Conservation (phyloP, 2,329 filamentous ascomycete species). For the Claviceps capensis region DNA sequence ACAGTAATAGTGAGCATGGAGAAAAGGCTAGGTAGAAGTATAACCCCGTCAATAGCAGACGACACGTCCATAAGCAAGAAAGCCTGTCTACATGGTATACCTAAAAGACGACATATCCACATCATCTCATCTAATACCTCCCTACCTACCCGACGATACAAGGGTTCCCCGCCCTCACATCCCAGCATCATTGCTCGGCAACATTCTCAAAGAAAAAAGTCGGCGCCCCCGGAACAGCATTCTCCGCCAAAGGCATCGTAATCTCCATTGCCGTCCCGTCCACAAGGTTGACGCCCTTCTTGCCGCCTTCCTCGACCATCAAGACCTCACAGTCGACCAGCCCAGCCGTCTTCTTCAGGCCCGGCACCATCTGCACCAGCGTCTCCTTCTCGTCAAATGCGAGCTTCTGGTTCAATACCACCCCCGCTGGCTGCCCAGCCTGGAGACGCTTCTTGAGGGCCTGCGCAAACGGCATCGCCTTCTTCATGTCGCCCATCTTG, state of each 20-base stretch:
- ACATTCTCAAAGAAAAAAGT: constrained; percentile 81
- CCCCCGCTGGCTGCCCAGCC: constrained; percentile 48
- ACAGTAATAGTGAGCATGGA: too few species aligned
- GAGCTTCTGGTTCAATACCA: constrained; percentile 72
- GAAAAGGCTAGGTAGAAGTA: too few species aligned
- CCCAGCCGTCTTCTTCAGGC: constrained; percentile 61
- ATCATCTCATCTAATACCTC: not conserved
- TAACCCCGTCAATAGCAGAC: too few species aligned
- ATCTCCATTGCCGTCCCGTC: constrained; percentile 42
- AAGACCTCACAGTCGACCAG: constrained; percentile 61
- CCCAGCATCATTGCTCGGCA: constrained; percentile 6
- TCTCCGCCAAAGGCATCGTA: constrained; percentile 46
- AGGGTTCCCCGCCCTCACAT: not conserved
- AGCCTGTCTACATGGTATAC: too few species aligned
- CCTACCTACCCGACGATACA: not conserved
- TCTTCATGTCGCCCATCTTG: constrained; percentile 85
- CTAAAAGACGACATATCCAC: not conserved
- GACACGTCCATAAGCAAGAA: not conserved
- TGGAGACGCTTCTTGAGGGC: constrained; percentile 70
- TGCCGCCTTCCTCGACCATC: constrained; percentile 54
- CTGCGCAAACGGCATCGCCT: constrained; percentile 96
- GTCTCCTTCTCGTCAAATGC: constrained; percentile 73
- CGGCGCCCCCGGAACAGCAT: constrained; percentile 68
- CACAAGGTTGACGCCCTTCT: constrained; percentile 44
- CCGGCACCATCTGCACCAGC: constrained; percentile 63